Base-by-base conservation (phyloP, 176 grass and related monocot genomes). In the Dactylis glomerata region DNA sequence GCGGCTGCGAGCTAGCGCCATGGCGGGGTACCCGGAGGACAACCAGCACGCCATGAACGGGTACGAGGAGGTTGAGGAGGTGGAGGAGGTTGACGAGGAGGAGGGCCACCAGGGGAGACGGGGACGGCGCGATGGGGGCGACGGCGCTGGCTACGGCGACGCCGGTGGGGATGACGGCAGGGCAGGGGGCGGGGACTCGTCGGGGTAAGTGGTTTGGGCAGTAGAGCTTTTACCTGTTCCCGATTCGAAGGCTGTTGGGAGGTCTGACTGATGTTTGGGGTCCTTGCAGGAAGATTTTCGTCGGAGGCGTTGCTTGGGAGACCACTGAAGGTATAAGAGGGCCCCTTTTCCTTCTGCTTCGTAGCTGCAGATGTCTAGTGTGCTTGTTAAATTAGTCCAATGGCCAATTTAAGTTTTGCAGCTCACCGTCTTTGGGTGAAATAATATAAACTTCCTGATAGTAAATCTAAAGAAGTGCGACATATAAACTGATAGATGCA, bases 281-380 rank as follows among this genome's bases (percentile, higher is more conserved):
- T n/a, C 82, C 68, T 89, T 65, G 79, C 88, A 95, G 93, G 78
- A 95, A 95, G 91, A 90, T 95, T 82, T 95, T 95, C 42, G 88
- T 95, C 8, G 90, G 93, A 74, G 93, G 93, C 14, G 93, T 95
- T 42, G 87, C 90, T 66, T 95, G 93, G 93, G 93, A 95, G 56
- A 95, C 90, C 2, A 81, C 79, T n/a, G 93, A 95, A 88, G 93
- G 93, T 95, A 32, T 80, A 74, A 6, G 9, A 64, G 13, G 40
- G 3, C 27, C 37, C 11, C 73, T 52, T 0, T 12, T 42, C 16
- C 47, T 3, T 2, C 46, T 23, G 27, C 20, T 79, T 79, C 20
- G 17, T 86, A 63, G 15, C 54, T 70, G 0, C 36, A 6, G 24
- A 33, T 36, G 33, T 82, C 32, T 65, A 46, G 40, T 33, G 19